Evolutionary conservation across 2,329 filamentous ascomycete species (phyloP).

Genomic region (Colletotrichum tabaci): DNA sequence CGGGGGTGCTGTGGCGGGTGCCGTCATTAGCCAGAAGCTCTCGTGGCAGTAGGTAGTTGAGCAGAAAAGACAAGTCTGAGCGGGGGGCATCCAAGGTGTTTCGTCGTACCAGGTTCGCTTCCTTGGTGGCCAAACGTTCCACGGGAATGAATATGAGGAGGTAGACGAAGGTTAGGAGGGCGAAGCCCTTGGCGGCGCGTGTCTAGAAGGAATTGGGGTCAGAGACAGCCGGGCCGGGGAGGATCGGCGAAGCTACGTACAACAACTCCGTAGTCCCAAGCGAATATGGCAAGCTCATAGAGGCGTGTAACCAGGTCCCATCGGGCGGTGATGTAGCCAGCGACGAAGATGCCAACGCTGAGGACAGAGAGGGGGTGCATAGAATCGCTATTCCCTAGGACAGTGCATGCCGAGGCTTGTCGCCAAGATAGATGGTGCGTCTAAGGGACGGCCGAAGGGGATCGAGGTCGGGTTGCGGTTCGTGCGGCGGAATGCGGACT

Average conservation of each 20-base stretch:
- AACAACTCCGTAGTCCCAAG: conserved; percentile 98
- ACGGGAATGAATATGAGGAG: conserved; percentile 87
- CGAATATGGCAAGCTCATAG: conserved; percentile 97
- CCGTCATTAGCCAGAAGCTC: conserved; percentile 47
- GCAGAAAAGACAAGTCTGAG: conserved; percentile 29
- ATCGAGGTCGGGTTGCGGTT: conserved; percentile 18
- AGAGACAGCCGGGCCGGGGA: conserved; percentile 11
- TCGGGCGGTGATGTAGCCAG: conserved; percentile 98
- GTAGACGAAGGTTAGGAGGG: conserved; percentile 87
- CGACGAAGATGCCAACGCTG: conserved; percentile 98
- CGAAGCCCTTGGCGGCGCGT: conserved; percentile 88
- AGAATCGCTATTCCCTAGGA: conserved; percentile 64
- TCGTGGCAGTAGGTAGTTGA: conserved; percentile 34
- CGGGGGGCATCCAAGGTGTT: conserved; percentile 35
- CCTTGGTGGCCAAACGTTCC: conserved; percentile 83
- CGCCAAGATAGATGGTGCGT: conserved; percentile 37
- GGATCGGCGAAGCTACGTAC: conserved; percentile 65
- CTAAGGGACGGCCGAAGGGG: conserved; percentile 5
- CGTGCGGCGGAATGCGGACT: conserved; percentile 10
- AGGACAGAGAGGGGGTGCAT: conserved; percentile 99
- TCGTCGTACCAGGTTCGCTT: conserved; percentile 81
- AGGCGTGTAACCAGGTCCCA: conserved; percentile 98
- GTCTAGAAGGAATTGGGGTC: conserved; percentile 65
- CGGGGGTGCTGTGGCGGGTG: conserved; percentile 79
- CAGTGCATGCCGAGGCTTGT: conserved; percentile 59